Base-by-base conservation (phyloP, 2,329 filamentous ascomycete genomes). In the Amauroascus niger region DNA sequence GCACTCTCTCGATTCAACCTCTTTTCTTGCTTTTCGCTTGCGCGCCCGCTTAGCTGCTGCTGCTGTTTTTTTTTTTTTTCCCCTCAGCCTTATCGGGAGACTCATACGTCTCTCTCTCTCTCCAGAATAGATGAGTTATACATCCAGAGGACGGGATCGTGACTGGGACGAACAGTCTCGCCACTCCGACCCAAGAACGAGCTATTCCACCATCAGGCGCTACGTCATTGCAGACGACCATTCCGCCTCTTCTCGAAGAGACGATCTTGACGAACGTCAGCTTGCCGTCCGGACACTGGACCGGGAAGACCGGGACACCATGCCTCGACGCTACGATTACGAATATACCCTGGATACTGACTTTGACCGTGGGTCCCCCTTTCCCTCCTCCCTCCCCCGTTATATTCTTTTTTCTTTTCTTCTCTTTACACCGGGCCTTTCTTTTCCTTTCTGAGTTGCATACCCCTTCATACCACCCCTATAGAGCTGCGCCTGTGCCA, bases 131-230 rank as follows among this genome's bases (percentile, higher is more conserved):
- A 69, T 69, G 64, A 69, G 68, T 52, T 69, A 69, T 59, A 57
- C 63, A 20, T 68, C 71, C 61, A 64, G 67, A 65, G 51, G 47
- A n/a, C 43, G 51, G 22, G 69, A 72, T 51, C 67, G 67, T 24
- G 67, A 70, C 49, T 73, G 68, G 63, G 71, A 74, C 55, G 71
- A 73, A 50, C 60, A 57, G 41, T 63, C 65, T 57, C 67, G 70
- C 52, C 66, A 69, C 56, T 63, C 66, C 33, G 66, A 72, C 51
- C 73, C 68, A 26, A 66, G 66, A 57, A 65, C 52, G 20, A 54
- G 28, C 39, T 54, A 54, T 50, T 50, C 52, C 59, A 79, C 77
- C 6, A 76, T 83, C 60, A 80, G 79, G 64, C 78, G 80, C 61
- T 83, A 84, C 71, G 68, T 74, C 60, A 66, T 76, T 54, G 65